Conservation (phyloP, 129 eudicot species). For the Mikania micrantha region DNA sequence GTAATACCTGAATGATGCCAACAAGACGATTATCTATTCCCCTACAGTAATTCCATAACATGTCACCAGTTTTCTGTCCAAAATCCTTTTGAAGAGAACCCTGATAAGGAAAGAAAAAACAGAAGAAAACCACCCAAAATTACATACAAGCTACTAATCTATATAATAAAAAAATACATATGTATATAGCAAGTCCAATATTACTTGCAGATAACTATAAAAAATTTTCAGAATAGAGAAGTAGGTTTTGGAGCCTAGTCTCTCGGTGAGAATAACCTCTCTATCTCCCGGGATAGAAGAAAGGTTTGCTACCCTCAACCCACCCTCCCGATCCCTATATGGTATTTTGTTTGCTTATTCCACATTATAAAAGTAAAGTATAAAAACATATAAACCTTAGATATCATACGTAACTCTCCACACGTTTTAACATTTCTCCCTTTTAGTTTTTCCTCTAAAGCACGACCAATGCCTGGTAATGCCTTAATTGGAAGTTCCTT, state of each 20-base stretch:
- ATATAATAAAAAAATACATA: neutral
- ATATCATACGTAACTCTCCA: conserved; percentile 60
- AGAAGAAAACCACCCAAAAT: conserved; percentile 2
- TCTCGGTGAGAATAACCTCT: too few species aligned
- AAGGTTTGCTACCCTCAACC: too few species aligned
- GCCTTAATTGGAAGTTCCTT: conserved; percentile 71
- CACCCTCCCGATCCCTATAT: too few species aligned
- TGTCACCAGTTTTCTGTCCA: conserved; percentile 90
- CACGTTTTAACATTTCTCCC: conserved; percentile 57
- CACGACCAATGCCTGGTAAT: conserved; percentile 93
- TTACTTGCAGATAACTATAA: neutral
- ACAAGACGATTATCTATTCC: conserved; percentile 76
- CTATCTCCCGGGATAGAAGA: too few species aligned
- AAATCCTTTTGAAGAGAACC: conserved; percentile 89
- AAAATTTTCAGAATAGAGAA: neutral
- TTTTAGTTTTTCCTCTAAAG: conserved; percentile 81
- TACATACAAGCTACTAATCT: neutral
- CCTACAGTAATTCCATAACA: conserved; percentile 84
- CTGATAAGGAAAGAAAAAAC: conserved; percentile 29
- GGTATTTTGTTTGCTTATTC: too few species aligned
- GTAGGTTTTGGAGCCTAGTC: too few species aligned
- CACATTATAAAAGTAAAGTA: too few species aligned
- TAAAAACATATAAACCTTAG: conserved; percentile 40
- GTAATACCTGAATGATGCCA: conserved; percentile 77
- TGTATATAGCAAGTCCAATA: neutral